Conservation (phyloP, 192 early-diverging fungal species). For the Coemansia sp. region DNA sequence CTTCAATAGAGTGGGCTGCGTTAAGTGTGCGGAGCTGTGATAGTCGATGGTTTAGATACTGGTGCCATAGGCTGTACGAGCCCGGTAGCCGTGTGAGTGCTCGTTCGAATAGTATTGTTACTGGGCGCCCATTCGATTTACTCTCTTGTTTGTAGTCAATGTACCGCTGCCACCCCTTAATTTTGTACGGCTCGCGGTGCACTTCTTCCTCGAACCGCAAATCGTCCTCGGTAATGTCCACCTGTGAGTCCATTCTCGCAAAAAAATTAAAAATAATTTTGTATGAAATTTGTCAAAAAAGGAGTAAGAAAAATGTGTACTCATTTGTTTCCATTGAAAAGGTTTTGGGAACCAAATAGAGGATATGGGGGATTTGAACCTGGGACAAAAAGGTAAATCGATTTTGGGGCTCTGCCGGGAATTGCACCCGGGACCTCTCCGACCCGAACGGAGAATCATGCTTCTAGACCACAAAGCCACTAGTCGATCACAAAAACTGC, state of each 20-base stretch:
- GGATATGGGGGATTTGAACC: not conserved
- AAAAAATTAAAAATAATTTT: not conserved
- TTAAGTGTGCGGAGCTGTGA: slow-evolving; percentile 49
- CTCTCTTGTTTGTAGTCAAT: slow-evolving; percentile 75
- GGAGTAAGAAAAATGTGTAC: not conserved
- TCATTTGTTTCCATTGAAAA: no score
- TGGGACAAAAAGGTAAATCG: not conserved
- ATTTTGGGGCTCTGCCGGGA: slow-evolving; percentile 46
- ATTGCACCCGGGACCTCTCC: slow-evolving; percentile 56
- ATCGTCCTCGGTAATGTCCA: slow-evolving; percentile 33
- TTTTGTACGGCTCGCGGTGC: slow-evolving; percentile 61
- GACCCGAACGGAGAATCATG: slow-evolving; percentile 56
- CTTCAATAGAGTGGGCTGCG: slow-evolving; percentile 56
- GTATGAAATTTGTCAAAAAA: not conserved
- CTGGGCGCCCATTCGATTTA: slow-evolving; percentile 30
- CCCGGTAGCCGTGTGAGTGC: slow-evolving; percentile 85
- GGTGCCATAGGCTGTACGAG: slow-evolving; percentile 95
- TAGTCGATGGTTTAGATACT: slow-evolving; percentile 72
- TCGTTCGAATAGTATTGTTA: slow-evolving; percentile 80
- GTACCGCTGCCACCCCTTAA: slow-evolving; percentile 87
- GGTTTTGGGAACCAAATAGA: no score
- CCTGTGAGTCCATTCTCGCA: not conserved
- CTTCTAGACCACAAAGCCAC: slow-evolving; percentile 52
- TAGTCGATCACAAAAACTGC: not conserved
- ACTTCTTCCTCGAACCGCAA: slow-evolving; percentile 69